phyloP scores from a whole-genome alignment of 2,329 filamentous ascomycete genomes.

The Hymenoscyphus repandus region DNA sequence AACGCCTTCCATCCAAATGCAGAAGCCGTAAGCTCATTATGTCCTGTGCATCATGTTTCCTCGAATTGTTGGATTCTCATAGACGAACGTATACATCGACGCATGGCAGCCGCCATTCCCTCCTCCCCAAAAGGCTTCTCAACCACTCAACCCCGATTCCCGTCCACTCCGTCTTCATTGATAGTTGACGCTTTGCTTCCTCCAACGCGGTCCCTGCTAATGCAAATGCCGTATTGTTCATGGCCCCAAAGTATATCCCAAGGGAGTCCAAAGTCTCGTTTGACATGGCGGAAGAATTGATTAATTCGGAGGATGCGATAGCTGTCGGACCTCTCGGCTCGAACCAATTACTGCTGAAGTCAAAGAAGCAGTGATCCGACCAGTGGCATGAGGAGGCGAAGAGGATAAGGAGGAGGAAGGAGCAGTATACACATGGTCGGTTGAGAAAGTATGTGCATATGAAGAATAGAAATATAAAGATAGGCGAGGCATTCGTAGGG shows the following conservation, averaged over 20 bases:
- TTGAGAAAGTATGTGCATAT: slow-evolving; percentile 94
- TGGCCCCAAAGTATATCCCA: slow-evolving; percentile 33
- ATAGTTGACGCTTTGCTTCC: slow-evolving; percentile 44
- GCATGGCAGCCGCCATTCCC: slow-evolving; percentile 88
- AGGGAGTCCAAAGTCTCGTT: slow-evolving; percentile 33
- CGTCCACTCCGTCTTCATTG: slow-evolving; percentile 61
- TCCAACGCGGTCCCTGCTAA: slow-evolving; percentile 64
- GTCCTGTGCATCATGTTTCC: not conserved
- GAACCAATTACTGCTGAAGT: slow-evolving; percentile 89
- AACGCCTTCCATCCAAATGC: slow-evolving; percentile 2
- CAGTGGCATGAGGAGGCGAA: slow-evolving; percentile 89
- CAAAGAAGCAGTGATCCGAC: slow-evolving; percentile 88
- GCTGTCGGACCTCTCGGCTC: slow-evolving; percentile 53
- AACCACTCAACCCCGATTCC: slow-evolving; percentile 82
- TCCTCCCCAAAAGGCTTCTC: slow-evolving; percentile 70
- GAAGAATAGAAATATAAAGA: slow-evolving; percentile 85
- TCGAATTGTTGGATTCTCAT: slow-evolving; percentile 33
- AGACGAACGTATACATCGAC: slow-evolving; percentile 81
- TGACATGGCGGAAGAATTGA: slow-evolving; percentile 22
- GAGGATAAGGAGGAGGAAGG: slow-evolving; percentile 87
- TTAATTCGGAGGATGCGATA: slow-evolving; percentile 17
- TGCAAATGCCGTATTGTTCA: slow-evolving; percentile 66
- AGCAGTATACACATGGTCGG: slow-evolving; percentile 96
- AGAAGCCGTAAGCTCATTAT: not conserved
- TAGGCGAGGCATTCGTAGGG: slow-evolving; percentile 76